Conservation (phyloP, 2,329 filamentous ascomycete species). For the Ophiostoma tasmaniense region DNA sequence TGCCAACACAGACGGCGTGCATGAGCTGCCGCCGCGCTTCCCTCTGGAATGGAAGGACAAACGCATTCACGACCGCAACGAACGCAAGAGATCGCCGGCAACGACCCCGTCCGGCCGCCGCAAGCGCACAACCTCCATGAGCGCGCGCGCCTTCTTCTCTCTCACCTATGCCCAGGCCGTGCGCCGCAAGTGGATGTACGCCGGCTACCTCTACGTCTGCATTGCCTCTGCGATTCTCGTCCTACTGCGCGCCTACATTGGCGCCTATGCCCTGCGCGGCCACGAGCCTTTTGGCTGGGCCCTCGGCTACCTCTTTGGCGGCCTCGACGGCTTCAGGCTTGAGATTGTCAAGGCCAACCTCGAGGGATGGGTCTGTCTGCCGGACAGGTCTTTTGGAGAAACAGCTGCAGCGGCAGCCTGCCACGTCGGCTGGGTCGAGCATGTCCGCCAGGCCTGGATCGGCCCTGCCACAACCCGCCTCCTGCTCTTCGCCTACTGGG, state of each 20-base stretch:
- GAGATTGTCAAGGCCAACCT: constrained; percentile 60
- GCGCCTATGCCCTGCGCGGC: constrained; percentile 55
- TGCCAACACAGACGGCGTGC: neutral
- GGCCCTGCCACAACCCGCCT: constrained; percentile 65
- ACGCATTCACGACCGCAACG: neutral
- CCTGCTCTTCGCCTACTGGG: constrained; percentile 71
- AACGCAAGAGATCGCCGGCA: constrained; percentile 20
- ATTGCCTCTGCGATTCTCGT: constrained; percentile 59
- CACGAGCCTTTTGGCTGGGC: constrained; percentile 89
- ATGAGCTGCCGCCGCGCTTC: neutral
- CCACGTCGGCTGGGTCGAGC: constrained; percentile 52
- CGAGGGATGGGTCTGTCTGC: constrained; percentile 67
- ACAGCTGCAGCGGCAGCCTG: no score
- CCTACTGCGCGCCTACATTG: constrained; percentile 63
- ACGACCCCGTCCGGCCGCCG: constrained; percentile 56
- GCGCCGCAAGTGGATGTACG: constrained; percentile 75
- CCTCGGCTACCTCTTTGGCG: constrained; percentile 78
- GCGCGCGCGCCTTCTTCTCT: constrained; percentile 64
- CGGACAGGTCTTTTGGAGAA: constrained; percentile 28
- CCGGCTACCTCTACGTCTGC: constrained; percentile 64
- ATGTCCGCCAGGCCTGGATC: constrained; percentile 54
- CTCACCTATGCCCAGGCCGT: constrained; percentile 72
- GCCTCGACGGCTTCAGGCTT: constrained; percentile 62
- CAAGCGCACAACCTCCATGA: constrained; percentile 56
- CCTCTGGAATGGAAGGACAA: neutral